A percentile compares a stretch with the other conserved stretches of the same genome.
Evolutionary conservation across 306 rosid genomes (phyloP).

Genomic region (Canavalia ensiformis): DNA sequence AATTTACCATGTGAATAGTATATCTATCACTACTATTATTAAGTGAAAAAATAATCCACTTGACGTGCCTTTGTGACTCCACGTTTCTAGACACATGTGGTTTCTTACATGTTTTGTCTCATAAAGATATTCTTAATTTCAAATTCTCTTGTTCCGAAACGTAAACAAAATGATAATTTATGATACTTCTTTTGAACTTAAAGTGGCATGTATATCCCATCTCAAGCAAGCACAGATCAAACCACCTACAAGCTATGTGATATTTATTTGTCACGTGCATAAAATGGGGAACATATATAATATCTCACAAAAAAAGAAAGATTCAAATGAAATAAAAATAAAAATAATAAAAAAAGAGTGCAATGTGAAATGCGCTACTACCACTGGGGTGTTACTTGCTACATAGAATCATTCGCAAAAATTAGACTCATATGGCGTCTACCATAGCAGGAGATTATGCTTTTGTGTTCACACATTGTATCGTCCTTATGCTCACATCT

Average conservation of each 20-base stretch:
- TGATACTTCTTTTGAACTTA: conserved; percentile 37
- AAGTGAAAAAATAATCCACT: background rate
- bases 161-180: conserved; percentile 6
- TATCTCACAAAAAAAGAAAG: background rate
- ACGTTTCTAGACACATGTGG: conserved; percentile 4
- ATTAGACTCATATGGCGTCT: background rate
- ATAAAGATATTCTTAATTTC: background rate
- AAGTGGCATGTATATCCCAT: conserved; percentile 25
- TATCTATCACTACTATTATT: background rate
- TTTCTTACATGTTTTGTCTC: background rate
- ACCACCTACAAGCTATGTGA: background rate
- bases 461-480: background rate
- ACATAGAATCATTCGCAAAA: conserved; percentile 5
- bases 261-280: background rate
- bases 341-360: background rate
- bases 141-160: background rate
- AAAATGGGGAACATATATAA: background rate
- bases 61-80: conserved; percentile 20
- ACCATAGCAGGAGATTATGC: background rate
- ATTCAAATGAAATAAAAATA: background rate
- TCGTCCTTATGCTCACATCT: background rate
- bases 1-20: too few species aligned
- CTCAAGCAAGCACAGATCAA: conserved; percentile 21
- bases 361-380: background rate
- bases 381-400: background rate